Conservation (phyloP, 257 asterid genomes). For the Echium plantagineum region DNA sequence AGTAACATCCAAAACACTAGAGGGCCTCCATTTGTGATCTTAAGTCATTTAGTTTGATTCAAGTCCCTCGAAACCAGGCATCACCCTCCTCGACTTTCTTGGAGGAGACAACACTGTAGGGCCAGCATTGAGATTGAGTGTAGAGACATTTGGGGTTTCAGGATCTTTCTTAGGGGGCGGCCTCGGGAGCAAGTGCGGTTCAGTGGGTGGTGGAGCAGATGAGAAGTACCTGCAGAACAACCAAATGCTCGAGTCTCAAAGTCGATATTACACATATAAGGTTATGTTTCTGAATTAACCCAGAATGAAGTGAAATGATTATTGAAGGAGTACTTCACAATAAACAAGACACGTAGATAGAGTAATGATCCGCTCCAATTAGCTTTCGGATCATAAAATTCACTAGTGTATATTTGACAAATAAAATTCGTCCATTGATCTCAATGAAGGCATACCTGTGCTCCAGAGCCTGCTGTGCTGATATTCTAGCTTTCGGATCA, state of each 20-base stretch:
- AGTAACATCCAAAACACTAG: too few species aligned
- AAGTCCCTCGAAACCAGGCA: slow-evolving; percentile 74
- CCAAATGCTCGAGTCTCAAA: slow-evolving; percentile 6
- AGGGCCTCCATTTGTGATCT: too few species aligned
- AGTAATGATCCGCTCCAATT: too few species aligned
- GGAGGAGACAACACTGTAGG: slow-evolving; percentile 94
- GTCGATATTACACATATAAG: not conserved
- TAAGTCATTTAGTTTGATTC: slow-evolving; percentile 24
- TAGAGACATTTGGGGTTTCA: slow-evolving; percentile 37
- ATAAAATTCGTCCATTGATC: slow-evolving; percentile 2
- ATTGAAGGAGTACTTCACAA: too few species aligned
- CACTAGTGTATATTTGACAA: too few species aligned
- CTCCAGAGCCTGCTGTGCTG: slow-evolving; percentile 91
- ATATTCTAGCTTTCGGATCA: slow-evolving; percentile 85
- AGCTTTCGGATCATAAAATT: too few species aligned
- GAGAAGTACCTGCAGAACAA: slow-evolving; percentile 59
- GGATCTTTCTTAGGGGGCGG: slow-evolving; percentile 81
- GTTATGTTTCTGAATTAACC: too few species aligned
- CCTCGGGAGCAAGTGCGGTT: slow-evolving; percentile 87
- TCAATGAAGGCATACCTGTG: slow-evolving; percentile 50
- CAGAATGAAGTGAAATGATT: too few species aligned
- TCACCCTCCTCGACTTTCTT: slow-evolving; percentile 88
- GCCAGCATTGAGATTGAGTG: slow-evolving; percentile 51
- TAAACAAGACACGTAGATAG: too few species aligned
- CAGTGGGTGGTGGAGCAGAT: slow-evolving; percentile 81